Evolutionary conservation across 176 grass and related monocot species (phyloP), one percentile per base, ranked within the genome.

Genomic region (Musa itinerans): DNA sequence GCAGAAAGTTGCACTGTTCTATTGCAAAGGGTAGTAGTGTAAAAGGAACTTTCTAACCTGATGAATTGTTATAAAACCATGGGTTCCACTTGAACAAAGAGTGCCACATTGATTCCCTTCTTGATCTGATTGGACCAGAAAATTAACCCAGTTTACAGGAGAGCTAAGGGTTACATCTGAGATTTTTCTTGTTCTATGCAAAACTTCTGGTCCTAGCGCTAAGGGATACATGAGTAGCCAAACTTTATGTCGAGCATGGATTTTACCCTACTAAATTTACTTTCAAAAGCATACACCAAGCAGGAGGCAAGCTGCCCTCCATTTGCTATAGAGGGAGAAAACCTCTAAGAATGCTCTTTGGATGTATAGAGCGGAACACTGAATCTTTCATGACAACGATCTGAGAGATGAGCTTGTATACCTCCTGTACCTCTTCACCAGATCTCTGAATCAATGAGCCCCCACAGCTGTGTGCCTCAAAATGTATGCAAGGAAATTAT

Each of bases 291-390:
- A 24, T 27, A 25, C 11, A 51, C 50, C 22, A 50, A 70, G 34
- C 8, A 50, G 34, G 43, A n/a, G 68, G 68, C 20, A 70, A 70
- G 48, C 7, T 70, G 17, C 16, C 72, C 72, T 27, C 24, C 21
- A 54, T 74, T 74, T 56, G 22, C 68, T 71, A 71, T 71, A 71
- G 48, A 71, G 50, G 68, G 52, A 52, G 14, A 19, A 71, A 16
- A 52, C 16, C 8, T 51, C 52, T 43, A 11, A 65, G 17, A 26
- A 25, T 65, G 23, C 8, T 27, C 65, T 34, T 21, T 71, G 17
- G 63, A 29, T 12, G 21, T 71, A 20, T 21, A 52, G 68, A 71
- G 20, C 22, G 9, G 23, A 65, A 65, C 9, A 24, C 63, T 50
- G 68, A 20, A 52, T 65, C 63, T 65, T 65, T 25, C 24, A 7